phyloP scores from a whole-genome alignment of 2,329 filamentous ascomycete species.

The Arthrobotrys sphaeroides region DNA sequence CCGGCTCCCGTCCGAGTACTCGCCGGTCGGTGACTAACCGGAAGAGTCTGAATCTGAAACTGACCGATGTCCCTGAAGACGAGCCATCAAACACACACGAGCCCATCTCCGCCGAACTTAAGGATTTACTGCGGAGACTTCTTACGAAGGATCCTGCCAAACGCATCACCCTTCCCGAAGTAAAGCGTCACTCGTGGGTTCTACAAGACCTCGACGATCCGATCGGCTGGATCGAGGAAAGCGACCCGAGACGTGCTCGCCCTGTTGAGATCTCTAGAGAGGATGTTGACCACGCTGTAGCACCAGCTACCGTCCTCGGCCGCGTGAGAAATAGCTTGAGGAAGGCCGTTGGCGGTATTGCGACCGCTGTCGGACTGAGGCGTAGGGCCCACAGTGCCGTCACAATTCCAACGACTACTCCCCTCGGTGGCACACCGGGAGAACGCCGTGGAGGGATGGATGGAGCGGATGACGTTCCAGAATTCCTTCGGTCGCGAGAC shows the following conservation, averaged over 20 bases:
- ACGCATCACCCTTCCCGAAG: slow-evolving; percentile 87
- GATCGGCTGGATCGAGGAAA: slow-evolving; percentile 88
- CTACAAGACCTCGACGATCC: slow-evolving; percentile 78
- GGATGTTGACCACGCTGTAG: slow-evolving; percentile 88
- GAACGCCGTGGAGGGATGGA: slow-evolving; percentile 26
- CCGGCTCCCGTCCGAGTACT: slow-evolving; percentile 50
- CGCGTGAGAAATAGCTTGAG: slow-evolving; percentile 81
- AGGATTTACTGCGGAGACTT: slow-evolving; percentile 80
- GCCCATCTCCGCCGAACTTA: slow-evolving; percentile 79
- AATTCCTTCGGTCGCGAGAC: slow-evolving; percentile 51
- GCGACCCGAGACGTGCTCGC: slow-evolving; percentile 80
- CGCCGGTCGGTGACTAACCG: slow-evolving; percentile 64
- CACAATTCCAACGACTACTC: slow-evolving; percentile 51
- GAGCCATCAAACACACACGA: slow-evolving; percentile 71
- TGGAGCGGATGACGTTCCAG: slow-evolving; percentile 44
- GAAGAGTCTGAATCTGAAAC: slow-evolving; percentile 54
- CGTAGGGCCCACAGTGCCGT: slow-evolving; percentile 55
- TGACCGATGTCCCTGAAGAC: slow-evolving; percentile 46
- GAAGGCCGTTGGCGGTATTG: slow-evolving; percentile 72
- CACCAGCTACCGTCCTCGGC: slow-evolving; percentile 86
- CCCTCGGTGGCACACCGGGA: not conserved
- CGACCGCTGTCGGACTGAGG: slow-evolving; percentile 60
- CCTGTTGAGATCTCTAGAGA: slow-evolving; percentile 91
- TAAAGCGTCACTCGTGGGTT: slow-evolving; percentile 95
- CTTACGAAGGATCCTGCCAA: slow-evolving; percentile 88